A percentile compares a stretch with the other conserved stretches of the same genome.
Conservation (phyloP, 1,284 basidiomycete species). For the Leccinum subfulvum region DNA sequence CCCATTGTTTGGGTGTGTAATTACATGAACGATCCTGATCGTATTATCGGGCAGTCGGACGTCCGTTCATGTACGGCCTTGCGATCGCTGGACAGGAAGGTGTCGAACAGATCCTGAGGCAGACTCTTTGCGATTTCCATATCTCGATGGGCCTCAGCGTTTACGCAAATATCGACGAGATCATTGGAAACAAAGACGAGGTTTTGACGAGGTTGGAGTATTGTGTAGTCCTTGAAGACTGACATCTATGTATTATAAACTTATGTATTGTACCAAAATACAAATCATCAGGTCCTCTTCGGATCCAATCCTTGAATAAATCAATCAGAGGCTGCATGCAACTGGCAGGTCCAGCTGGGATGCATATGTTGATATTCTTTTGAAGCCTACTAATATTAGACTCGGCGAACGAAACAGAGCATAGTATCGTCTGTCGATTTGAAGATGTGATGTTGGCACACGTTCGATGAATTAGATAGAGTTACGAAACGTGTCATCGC, state of each 20-base stretch:
- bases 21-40: neutral
- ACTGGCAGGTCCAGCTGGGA: neutral
- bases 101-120: constrained; percentile 62
- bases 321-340: neutral
- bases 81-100: constrained; percentile 63
- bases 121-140: constrained; percentile 63
- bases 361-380: neutral
- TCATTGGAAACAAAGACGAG: constrained; percentile 48
- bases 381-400: neutral
- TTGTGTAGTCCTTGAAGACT: constrained; percentile 7
- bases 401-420: neutral
- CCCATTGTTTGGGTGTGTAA: neutral
- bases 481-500: too few relatives aligned
- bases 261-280: neutral
- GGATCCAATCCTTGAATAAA: neutral
- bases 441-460: too few relatives aligned
- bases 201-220: constrained; percentile 22
- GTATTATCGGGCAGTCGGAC: constrained; percentile 42
- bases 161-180: constrained; percentile 44
- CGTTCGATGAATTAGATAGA: too few relatives aligned
- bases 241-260: neutral
- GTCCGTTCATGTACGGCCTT: constrained; percentile 63
- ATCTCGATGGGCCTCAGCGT: constrained; percentile 52
- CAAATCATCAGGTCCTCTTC: neutral
- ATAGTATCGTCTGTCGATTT: neutral